Evolutionary conservation across 352 stramenopile genomes (phyloP).

Genomic region (Globisporangium cystogenes): DNA sequence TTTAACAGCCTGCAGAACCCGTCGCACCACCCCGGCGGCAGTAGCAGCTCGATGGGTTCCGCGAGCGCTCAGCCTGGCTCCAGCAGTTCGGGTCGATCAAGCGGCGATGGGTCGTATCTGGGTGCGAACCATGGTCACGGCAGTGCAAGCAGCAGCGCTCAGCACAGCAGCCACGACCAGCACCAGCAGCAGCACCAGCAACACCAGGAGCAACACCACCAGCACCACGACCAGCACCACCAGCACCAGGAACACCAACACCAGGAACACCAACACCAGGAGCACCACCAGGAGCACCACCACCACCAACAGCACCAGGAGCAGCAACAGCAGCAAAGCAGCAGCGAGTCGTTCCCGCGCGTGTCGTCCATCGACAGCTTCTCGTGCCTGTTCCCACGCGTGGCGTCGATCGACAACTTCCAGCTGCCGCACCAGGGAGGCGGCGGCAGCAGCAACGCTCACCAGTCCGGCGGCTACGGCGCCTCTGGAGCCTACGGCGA

Average conservation of each 20-base stretch:
- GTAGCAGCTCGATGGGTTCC: not conserved
- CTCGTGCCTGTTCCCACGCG: slow-evolving; percentile 73
- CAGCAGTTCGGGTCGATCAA: not conserved
- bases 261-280: not conserved
- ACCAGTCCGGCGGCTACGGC: slow-evolving; percentile 9
- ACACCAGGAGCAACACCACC: not conserved
- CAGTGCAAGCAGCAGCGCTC: not conserved
- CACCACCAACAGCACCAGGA: not conserved
- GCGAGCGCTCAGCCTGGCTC: not conserved
- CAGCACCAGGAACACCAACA: not conserved
- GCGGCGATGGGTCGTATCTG: slow-evolving; percentile 1
- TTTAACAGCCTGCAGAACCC: slow-evolving; percentile 10
- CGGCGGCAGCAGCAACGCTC: slow-evolving; percentile 1
- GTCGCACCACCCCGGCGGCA: slow-evolving; percentile 1
- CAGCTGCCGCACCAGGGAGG: slow-evolving; percentile 22
- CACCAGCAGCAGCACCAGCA: not conserved
- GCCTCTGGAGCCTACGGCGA: slow-evolving; percentile 5
- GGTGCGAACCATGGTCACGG: not conserved
- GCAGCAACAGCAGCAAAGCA: slow-evolving; percentile 1
- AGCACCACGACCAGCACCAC: not conserved
- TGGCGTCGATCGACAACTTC: slow-evolving; percentile 82
- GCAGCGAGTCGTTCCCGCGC: slow-evolving; percentile 40
- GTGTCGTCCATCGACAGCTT: slow-evolving; percentile 86
- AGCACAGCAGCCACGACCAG: not conserved
- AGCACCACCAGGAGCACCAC: not conserved